Evolutionary conservation across 352 stramenopile species (phyloP).

Genomic region (Globisporangium apiculatum): DNA sequence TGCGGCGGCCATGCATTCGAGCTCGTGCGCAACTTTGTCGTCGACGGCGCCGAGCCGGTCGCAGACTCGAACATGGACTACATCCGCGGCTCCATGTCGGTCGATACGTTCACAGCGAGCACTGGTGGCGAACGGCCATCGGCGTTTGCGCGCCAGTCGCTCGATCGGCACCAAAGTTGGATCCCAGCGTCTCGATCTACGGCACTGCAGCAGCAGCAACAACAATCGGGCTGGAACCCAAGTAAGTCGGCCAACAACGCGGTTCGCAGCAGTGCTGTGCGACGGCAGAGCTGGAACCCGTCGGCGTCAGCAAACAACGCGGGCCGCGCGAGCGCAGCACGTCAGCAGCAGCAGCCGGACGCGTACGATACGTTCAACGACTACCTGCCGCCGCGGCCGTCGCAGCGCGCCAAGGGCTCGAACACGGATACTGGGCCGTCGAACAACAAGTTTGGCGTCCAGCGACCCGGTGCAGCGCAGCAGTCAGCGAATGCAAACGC

Average conservation of each 20-base stretch:
- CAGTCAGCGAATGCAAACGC: conserved; percentile 1
- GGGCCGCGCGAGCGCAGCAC: neutral
- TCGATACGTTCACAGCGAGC: conserved; percentile 44
- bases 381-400: conserved; percentile 47
- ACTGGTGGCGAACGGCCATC: conserved; percentile 13
- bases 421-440: conserved; percentile 27
- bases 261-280: neutral
- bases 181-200: conserved; percentile 35
- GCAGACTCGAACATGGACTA: conserved; percentile 56
- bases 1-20: conserved; percentile 79
- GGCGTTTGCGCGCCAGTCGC: conserved; percentile 16
- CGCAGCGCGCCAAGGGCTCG: conserved; percentile 33
- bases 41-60: conserved; percentile 46
- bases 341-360: conserved; percentile 13
- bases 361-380: conserved; percentile 76
- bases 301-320: conserved; percentile 1
- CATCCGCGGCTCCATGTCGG: conserved; percentile 55
- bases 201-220: conserved; percentile 14
- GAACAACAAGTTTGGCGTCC: conserved; percentile 34
- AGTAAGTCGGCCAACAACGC: conserved; percentile 1
- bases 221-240: neutral
- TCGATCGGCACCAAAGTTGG: conserved; percentile 38
- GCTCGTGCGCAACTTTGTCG: conserved; percentile 71
- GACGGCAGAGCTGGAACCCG: conserved; percentile 3
- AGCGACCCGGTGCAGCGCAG: conserved; percentile 9